These are phyloP conservation scores for Styphnolobium japonicum DNA, from an alignment of 306 rosid species.

Conservation along the genomic window DNA sequence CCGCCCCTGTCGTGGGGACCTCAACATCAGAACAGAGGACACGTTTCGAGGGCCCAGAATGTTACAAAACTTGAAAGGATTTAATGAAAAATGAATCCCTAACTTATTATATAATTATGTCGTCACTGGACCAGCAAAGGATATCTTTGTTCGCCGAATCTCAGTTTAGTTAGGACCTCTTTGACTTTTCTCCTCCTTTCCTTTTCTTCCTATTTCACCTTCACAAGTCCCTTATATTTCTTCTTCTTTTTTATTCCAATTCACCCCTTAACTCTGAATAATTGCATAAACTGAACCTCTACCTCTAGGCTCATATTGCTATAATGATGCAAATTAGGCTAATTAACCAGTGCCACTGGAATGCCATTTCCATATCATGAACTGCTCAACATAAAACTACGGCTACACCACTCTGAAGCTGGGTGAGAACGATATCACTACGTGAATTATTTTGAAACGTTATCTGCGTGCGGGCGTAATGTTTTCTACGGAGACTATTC, in stretches of 20 bases:
- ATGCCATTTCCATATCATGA: not conserved
- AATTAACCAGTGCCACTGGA: not conserved
- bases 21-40: not conserved
- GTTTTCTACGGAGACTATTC: not conserved
- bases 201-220: not conserved
- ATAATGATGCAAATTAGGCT: not conserved
- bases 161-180: conserved; percentile 33
- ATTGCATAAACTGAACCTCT: not conserved
- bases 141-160: conserved; percentile 28
- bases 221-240: not conserved
- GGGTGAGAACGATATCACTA: not conserved
- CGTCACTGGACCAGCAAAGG: not conserved
- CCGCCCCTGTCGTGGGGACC: not conserved
- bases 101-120: not conserved
- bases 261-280: not conserved
- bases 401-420: not conserved
- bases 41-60: conserved; percentile 18
- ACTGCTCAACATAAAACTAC: not conserved
- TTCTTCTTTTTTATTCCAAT: not conserved
- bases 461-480: not conserved
- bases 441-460: not conserved
- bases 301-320: not conserved
- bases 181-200: conserved; percentile 33
- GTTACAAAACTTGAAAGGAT: not conserved
- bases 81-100: not conserved